Evolutionary conservation across 495 filamentous ascomycete genomes (phyloP).

Genomic region (Aspergillus diversus): DNA sequence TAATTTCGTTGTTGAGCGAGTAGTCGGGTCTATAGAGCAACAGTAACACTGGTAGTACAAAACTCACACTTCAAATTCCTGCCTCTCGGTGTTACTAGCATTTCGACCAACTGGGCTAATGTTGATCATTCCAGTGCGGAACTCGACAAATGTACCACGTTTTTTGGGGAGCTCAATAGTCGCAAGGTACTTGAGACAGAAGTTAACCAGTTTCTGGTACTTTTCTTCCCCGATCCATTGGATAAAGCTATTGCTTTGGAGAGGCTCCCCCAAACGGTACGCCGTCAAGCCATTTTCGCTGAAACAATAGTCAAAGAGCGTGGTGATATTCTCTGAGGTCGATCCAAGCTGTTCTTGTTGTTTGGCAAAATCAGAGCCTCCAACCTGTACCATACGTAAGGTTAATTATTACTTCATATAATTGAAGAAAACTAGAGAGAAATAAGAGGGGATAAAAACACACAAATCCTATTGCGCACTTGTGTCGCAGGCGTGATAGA

Average conservation of each 20-base stretch:
- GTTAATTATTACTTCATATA: not conserved
- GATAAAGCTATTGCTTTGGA: conserved; percentile 84
- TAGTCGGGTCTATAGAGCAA: not conserved
- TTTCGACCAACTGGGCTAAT: conserved; percentile 91
- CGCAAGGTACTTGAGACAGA: conserved; percentile 85
- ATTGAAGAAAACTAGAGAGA: conserved; percentile 5
- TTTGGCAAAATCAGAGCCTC: conserved; percentile 84
- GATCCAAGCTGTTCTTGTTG: conserved; percentile 94
- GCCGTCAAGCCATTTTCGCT: conserved; percentile 93
- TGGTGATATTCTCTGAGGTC: conserved; percentile 62
- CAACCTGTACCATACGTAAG: conserved; percentile 50
- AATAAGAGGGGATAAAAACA: conserved; percentile 22
- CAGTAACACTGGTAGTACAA: not conserved
- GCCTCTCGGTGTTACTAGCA: conserved; percentile 75
- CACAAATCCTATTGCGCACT: conserved; percentile 87
- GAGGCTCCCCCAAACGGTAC: conserved; percentile 73
- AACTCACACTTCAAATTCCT: conserved; percentile 67
- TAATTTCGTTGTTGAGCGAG: conserved; percentile 27
- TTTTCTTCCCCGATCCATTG: conserved; percentile 87
- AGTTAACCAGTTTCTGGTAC: conserved; percentile 87
- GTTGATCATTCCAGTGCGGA: conserved; percentile 96
- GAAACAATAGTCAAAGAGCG: conserved; percentile 96
- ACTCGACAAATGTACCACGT: conserved; percentile 96
- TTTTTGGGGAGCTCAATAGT: conserved; percentile 84
- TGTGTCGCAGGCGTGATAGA: conserved; percentile 78